Base-by-base conservation (phyloP, 2,329 filamentous ascomycete genomes). In the Chaetomiaceae sp. region DNA sequence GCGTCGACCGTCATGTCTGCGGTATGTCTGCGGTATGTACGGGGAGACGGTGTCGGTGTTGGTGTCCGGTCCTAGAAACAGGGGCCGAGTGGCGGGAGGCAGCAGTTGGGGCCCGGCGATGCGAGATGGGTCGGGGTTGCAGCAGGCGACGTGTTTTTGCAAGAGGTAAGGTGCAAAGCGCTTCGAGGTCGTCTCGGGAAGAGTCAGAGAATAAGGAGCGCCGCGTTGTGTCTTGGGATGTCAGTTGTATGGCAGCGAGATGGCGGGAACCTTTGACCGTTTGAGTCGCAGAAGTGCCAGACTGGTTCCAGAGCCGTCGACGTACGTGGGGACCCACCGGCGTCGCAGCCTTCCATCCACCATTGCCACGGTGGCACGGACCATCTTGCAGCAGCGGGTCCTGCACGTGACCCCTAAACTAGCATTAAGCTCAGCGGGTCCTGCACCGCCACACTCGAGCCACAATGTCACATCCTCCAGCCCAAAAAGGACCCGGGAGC, bases 1-100 rank as follows among this genome's bases (percentile, higher is more conserved):
- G 54, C 40, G 12, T 65, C 63, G 48, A 45, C 55, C 50, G 63
- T 59, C 60, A 65, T 65, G 50, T 38, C 56, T 44, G 58, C 47
- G 22, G 15, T 19, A 65, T 65, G 50, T 38, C 56, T 44, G 58
- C 47, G 22, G 15, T 19, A 17, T 40, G 48, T 31, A 37, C 20
- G 22, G 34, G 44, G 25, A 15, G 19, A 20, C 6, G 53, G 37
- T 40, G 37, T 36, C 25, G 43, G 12, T 42, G 51, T 47, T 43
- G 46, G 14, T 45, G 45, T 47, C 50, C 14, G 27, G 9, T 31
- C 8, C 8, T 31, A 12, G 54, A 23, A 47, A 45, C 39, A 20
- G 27, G 25, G n/a, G 37, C 34, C 38, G 23, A 25, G 27, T 27
- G 40, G 25, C 22, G 19, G 39, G 37, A 48, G 22, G 31, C 44